Percentiles rank a stretch among this genome's conserved stretches.
Conservation (phyloP, 805 yeast species). For the Zygosaccharomyces pseudorouxii region DNA sequence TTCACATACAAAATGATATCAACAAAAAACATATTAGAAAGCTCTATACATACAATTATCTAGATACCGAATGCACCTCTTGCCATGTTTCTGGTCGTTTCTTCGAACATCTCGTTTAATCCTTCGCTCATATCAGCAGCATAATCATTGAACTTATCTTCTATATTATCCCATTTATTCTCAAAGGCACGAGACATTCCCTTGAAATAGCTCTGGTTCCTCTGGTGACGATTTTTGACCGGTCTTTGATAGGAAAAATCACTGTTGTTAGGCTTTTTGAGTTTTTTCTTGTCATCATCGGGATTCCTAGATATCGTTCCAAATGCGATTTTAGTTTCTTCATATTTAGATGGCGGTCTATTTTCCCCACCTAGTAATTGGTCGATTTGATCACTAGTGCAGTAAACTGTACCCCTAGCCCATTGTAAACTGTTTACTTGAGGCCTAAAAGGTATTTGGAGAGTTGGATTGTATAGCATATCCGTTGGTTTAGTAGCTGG, state of each 20-base stretch:
- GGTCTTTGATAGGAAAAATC: constrained; percentile 42
- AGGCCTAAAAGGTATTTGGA: constrained; percentile 75
- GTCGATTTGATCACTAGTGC: constrained; percentile 61
- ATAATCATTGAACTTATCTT: constrained; percentile 52
- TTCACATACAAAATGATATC: neutral
- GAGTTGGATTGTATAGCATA: constrained; percentile 61
- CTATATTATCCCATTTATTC: constrained; percentile 49
- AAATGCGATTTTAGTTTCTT: constrained; percentile 55
- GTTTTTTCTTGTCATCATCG: constrained; percentile 20
- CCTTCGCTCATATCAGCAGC: constrained; percentile 52
- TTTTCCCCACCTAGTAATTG: constrained; percentile 67
- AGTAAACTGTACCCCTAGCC: constrained; percentile 71
- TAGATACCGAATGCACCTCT: constrained; percentile 51
- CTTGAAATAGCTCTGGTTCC: constrained; percentile 39
- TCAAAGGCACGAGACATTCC: constrained; percentile 43
- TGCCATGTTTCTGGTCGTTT: constrained; percentile 47
- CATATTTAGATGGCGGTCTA: constrained; percentile 54
- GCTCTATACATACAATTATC: neutral
- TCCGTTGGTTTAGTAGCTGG: constrained; percentile 39
- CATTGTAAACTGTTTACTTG: constrained; percentile 73
- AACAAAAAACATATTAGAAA: neutral
- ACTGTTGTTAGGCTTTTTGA: constrained; percentile 9
- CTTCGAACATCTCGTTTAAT: constrained; percentile 48
- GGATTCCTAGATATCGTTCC: constrained; percentile 37
- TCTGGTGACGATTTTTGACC: constrained; percentile 34